These are phyloP conservation scores for Cryptococcus sp. DNA, from an alignment of 1,284 basidiomycete species.

Conservation along the genomic window DNA sequence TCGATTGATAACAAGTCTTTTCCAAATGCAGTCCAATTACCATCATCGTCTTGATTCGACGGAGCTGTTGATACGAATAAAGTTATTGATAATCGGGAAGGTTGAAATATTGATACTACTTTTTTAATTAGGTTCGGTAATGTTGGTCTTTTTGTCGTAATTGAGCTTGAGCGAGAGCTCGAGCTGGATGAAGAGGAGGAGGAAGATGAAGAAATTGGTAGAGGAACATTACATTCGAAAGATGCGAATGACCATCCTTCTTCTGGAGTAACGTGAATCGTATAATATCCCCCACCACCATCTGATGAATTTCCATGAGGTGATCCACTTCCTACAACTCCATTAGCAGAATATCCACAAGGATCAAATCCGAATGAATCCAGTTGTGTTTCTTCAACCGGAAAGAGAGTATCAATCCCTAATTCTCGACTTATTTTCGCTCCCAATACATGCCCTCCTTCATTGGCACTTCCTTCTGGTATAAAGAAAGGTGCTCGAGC, in stretches of 20 bases:
- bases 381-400: conserved; percentile 68
- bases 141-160: conserved; percentile 51
- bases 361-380: conserved; percentile 94
- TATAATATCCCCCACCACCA: conserved; percentile 83
- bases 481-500: conserved; percentile 78
- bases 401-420: conserved; percentile 82
- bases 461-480: conserved; percentile 33
- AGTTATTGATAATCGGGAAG: conserved; percentile 79
- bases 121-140: conserved; percentile 75
- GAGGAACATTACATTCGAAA: conserved; percentile 97
- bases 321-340: conserved; percentile 62
- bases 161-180: conserved; percentile 1
- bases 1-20: conserved; percentile 35
- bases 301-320: conserved; percentile 11
- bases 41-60: conserved; percentile 47
- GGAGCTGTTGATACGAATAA: conserved; percentile 75
- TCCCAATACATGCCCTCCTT: conserved; percentile 59
- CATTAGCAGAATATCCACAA: conserved; percentile 96
- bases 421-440: conserved; percentile 64
- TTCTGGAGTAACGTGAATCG: conserved; percentile 98
- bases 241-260: conserved; percentile 95
- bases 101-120: conserved; percentile 89
- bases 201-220: conserved; percentile 44
- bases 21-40: conserved; percentile 50
- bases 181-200: no score